Base-by-base conservation (phyloP, 2,329 filamentous ascomycete genomes). In the Lasiodiplodia sp. region DNA sequence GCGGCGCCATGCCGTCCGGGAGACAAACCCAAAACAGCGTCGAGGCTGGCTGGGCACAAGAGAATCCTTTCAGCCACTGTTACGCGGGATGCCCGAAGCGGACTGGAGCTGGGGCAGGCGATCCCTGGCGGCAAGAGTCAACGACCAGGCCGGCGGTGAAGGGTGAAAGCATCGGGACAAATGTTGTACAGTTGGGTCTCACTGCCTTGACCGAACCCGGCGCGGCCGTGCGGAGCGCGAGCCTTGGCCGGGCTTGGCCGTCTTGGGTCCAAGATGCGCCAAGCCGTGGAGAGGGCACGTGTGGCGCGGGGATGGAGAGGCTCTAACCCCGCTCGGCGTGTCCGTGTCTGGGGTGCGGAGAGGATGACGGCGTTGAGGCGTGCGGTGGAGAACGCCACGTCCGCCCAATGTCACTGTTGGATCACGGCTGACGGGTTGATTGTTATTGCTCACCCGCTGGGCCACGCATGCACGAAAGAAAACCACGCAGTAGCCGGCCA, bases 281-380 rank as follows among this genome's bases (percentile, higher is more conserved):
- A 64, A 64, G 60, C 3, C 60, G 44, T 63, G 58, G 58, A 63
- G 58, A 23, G 44, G 12, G 58, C 18, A 51, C 44, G 58, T 49
- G 58, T 28, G 40, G 23, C 58, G 58, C 58, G 60, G 47, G 60
- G 58, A 49, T n/a, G 11, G 55, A 16, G 10, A 25, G 12, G 31
- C 28, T 37, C 55, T 38, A 44, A 7, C 55, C 34, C 55, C 34
- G n/a, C 23, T 28, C 21, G n/a, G 11, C 21, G 37, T 23, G 25
- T 62, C 57, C 58, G 58, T 63, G 25, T 63, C 58, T 52, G 60
- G 60, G 60, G 60, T 64, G 60, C 47, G 60, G 60, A 52, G 60
- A 49, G 58, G 18, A 49, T 23, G 57, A 34, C 47, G 57, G 25
- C 14, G 38, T 40, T 16, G 14, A 21, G 8, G 44, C 44, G n/a